Evolutionary conservation across 495 filamentous ascomycete species (phyloP).

Genomic region (Aspergillus funiculosus): DNA sequence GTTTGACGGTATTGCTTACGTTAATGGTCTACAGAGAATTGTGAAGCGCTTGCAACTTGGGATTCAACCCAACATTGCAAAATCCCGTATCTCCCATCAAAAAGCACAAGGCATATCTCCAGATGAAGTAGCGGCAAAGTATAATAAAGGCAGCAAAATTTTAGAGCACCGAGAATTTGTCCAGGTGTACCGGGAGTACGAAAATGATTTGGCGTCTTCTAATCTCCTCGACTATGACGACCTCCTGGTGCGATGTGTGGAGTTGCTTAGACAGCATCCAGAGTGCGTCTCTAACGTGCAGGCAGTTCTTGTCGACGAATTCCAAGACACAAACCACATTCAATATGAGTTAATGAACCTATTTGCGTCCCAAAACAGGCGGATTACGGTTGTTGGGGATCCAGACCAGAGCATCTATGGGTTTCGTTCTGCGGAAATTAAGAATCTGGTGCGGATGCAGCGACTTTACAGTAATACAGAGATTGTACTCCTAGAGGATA

Average conservation of each 20-base stretch:
- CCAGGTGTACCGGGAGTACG: constrained; percentile 71
- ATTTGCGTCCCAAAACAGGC: constrained; percentile 63
- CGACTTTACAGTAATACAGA: constrained; percentile 69
- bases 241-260: constrained; percentile 74
- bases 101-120: constrained; percentile 66
- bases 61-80: constrained; percentile 64
- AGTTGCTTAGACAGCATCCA: constrained; percentile 70
- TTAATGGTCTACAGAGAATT: constrained; percentile 51
- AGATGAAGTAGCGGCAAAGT: constrained; percentile 36
- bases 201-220: constrained; percentile 62
- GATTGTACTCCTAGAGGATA: constrained; percentile 84
- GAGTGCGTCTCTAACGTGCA: constrained; percentile 89
- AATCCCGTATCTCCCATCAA: constrained; percentile 73
- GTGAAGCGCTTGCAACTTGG: constrained; percentile 62
- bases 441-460: constrained; percentile 78
- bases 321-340: constrained; percentile 93
- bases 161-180: constrained; percentile 69
- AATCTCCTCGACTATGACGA: constrained; percentile 97
- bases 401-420: constrained; percentile 99
- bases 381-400: constrained; percentile 93
- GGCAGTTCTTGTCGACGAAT: constrained; percentile 93
- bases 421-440: constrained; percentile 93
- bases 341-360: constrained; percentile 95
- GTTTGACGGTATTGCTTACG: background rate
- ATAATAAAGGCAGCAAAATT: constrained; percentile 39